These are phyloP conservation scores for Pseudogymnoascus sp. DNA, from an alignment of 2,329 filamentous ascomycete genomes.

Conservation along the genomic window DNA sequence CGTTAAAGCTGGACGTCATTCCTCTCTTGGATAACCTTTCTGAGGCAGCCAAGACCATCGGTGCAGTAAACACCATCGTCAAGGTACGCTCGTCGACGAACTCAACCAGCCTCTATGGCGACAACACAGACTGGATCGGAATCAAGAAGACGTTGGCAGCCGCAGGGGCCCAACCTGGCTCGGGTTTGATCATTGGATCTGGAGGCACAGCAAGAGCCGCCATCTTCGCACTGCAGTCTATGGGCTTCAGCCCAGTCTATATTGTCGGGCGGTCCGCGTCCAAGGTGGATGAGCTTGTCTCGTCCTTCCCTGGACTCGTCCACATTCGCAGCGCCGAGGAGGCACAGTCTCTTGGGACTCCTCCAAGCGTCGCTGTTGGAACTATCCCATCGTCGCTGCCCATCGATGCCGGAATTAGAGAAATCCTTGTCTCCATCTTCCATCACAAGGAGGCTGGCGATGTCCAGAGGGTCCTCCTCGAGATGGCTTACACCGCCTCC, in stretches of 20 bases:
- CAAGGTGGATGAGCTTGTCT: constrained; percentile 61
- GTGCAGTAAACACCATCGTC: constrained; percentile 91
- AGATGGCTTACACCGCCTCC: constrained; percentile 91
- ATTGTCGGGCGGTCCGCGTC: constrained; percentile 68
- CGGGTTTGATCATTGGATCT: constrained; percentile 78
- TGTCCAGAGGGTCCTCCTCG: constrained; percentile 58
- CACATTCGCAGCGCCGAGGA: constrained; percentile 34
- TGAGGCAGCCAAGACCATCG: constrained; percentile 71
- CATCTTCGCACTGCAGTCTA: constrained; percentile 76
- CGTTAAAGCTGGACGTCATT: constrained; percentile 85
- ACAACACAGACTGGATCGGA: constrained; percentile 94
- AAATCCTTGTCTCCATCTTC: constrained; percentile 52
- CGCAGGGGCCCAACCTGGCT: constrained; percentile 28
- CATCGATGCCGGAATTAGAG: constrained; percentile 64
- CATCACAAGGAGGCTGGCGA: constrained; percentile 32
- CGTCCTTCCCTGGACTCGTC: constrained; percentile 55
- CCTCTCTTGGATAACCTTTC: constrained; percentile 72
- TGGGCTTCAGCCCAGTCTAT: constrained; percentile 82
- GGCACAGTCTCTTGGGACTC: constrained; percentile 40
- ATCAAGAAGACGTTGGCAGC: constrained; percentile 68
- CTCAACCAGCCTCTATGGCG: constrained; percentile 57
- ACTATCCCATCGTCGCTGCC: constrained; percentile 86
- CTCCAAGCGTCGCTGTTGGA: constrained; percentile 70
- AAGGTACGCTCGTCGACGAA: constrained; percentile 36
- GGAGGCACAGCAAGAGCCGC: constrained; percentile 90